Evolutionary conservation across 441 rosid genomes (phyloP).

Genomic region (Kokia cookei): DNA sequence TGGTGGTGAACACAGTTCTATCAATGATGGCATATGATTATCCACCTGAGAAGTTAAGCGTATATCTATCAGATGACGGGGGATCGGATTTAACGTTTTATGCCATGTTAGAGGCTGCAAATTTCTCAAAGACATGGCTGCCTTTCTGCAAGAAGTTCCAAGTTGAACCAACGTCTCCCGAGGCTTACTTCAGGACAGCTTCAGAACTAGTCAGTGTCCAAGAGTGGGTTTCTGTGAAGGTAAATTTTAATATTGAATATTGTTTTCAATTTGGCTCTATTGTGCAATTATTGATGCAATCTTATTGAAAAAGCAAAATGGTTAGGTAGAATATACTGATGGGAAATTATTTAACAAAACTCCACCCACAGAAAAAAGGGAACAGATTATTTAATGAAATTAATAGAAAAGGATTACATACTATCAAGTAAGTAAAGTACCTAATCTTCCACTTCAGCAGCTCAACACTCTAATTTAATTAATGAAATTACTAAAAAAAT

Average conservation of each 20-base stretch:
- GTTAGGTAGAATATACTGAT: no score
- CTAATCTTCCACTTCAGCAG: no score
- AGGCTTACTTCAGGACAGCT: background rate
- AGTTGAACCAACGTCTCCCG: conserved; percentile 39
- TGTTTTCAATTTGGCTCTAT: no score
- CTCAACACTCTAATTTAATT: no score
- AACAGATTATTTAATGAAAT: no score
- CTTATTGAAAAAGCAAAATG: no score
- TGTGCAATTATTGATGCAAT: no score
- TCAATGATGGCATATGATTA: conserved; percentile 63
- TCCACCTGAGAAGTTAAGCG: conserved; percentile 50
- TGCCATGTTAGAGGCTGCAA: conserved; percentile 62
- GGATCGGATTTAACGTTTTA: conserved; percentile 59
- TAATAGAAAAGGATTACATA: no score
- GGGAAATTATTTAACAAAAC: no score
- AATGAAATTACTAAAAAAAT: no score
- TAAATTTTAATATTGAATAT: background rate
- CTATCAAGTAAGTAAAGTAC: no score
- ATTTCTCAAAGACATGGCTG: conserved; percentile 55
- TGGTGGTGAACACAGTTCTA: conserved; percentile 66
- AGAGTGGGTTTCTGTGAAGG: background rate
- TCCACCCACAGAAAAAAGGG: no score
- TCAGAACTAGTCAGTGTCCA: background rate
- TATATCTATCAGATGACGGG: conserved; percentile 75
- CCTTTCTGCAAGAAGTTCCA: conserved; percentile 44